These are phyloP conservation scores for Boletus barrowsii DNA, from an alignment of 768 basidiomycete genomes.

Conservation along the genomic window DNA sequence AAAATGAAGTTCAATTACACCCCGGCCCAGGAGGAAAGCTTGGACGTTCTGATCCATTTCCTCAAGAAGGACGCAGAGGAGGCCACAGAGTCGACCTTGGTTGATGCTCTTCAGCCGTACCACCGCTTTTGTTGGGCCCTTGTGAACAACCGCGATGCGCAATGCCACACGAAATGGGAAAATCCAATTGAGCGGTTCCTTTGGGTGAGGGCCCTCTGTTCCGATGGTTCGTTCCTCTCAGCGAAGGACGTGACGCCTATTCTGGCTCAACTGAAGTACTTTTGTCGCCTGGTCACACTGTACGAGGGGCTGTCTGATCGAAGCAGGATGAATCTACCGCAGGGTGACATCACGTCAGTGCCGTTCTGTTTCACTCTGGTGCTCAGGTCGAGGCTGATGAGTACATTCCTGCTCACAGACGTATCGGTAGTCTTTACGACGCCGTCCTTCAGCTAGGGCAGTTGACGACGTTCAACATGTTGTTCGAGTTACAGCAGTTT, in stretches of 20 bases:
- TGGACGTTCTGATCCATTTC: not conserved
- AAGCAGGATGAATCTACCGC: not conserved
- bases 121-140: not conserved
- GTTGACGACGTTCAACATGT: not conserved
- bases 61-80: not conserved
- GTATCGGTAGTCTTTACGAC: not conserved
- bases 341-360: not conserved
- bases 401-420: not conserved
- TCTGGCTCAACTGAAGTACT: not conserved
- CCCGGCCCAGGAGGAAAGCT: not conserved
- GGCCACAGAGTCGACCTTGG: not conserved
- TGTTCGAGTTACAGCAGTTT: constrained; percentile 3
- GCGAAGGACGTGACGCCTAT: not conserved
- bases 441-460: not conserved
- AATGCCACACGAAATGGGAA: not conserved
- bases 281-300: not conserved
- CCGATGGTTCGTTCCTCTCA: not conserved
- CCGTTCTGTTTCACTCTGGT: too few species aligned
- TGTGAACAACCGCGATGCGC: not conserved
- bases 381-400: too few species aligned
- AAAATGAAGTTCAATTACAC: not conserved
- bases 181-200: not conserved
- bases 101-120: not conserved
- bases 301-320: not conserved
- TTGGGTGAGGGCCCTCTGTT: not conserved